Evolutionary conservation across 768 basidiomycete species (phyloP).

Genomic region (Suillus decipiens): DNA sequence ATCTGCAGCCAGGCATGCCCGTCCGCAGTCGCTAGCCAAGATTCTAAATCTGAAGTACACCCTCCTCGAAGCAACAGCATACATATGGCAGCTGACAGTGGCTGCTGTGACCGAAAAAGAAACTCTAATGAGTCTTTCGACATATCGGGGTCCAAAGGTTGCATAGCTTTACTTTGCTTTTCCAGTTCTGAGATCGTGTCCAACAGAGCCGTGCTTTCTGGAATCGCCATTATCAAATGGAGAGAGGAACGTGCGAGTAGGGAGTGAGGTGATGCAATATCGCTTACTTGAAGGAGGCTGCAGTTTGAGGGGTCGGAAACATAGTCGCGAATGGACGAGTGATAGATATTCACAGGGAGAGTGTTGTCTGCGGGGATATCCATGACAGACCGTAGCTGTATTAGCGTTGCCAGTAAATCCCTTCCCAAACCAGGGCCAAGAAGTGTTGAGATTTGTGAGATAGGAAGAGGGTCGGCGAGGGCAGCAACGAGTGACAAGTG

Average conservation of each 20-base stretch:
- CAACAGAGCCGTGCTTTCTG: neutral
- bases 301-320: neutral
- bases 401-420: neutral
- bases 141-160: neutral
- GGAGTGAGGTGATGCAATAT: neutral
- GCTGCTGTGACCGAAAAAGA: neutral
- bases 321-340: neutral
- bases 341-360: neutral
- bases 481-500: neutral
- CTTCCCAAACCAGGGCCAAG: neutral
- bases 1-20: neutral
- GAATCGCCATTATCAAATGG: neutral
- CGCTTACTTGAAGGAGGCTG: neutral
- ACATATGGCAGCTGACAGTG: neutral
- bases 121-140: neutral
- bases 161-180: neutral
- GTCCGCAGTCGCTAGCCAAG: neutral
- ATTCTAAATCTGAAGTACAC: neutral
- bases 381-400: neutral
- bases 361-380: neutral
- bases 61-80: neutral
- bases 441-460: neutral
- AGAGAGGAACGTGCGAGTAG: neutral
- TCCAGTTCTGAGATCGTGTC: neutral
- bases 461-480: neutral